A percentile compares a stretch with the other conserved stretches of the same genome.
These are phyloP conservation scores for Tetragonia tetragonoides DNA, from an alignment of 148 eudicot species.

Conservation along the genomic window DNA sequence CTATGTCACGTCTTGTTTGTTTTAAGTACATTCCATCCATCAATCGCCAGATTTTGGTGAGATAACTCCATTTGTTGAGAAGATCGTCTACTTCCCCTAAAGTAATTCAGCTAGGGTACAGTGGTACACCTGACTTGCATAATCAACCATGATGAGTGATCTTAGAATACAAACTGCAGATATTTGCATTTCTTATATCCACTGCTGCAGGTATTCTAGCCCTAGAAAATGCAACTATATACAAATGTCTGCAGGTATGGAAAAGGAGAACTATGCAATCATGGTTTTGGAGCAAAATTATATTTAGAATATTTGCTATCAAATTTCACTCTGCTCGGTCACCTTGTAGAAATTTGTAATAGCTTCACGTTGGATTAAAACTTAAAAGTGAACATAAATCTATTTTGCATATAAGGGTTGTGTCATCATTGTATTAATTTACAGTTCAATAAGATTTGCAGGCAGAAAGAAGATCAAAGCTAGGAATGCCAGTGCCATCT, in stretches of 20 bases:
- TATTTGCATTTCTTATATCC: not conserved
- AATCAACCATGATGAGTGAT: not conserved
- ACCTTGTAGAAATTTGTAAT: not conserved
- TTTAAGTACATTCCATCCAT: not conserved
- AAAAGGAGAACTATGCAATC: not conserved
- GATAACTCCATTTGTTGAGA: not conserved
- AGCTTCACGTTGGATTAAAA: not conserved
- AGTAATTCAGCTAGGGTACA: not conserved
- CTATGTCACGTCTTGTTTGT: not conserved
- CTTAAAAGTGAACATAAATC: not conserved
- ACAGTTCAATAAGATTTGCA: constrained; percentile 29
- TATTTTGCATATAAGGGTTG: not conserved
- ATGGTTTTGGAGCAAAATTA: not conserved
- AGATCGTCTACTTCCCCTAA: too few species aligned
- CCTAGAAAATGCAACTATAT: not conserved
- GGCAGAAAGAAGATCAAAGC: constrained; percentile 58
- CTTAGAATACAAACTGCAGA: not conserved
- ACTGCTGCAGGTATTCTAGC: too few species aligned
- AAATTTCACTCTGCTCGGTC: not conserved
- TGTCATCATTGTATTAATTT: constrained; percentile 3
- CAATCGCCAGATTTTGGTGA: not conserved
- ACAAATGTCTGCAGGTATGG: not conserved
- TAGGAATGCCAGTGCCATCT: constrained; percentile 32
- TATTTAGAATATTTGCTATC: too few species aligned
- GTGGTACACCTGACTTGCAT: not conserved